Base-by-base conservation (phyloP, 345 rosid species). In the Bretschneidera sinensis region DNA sequence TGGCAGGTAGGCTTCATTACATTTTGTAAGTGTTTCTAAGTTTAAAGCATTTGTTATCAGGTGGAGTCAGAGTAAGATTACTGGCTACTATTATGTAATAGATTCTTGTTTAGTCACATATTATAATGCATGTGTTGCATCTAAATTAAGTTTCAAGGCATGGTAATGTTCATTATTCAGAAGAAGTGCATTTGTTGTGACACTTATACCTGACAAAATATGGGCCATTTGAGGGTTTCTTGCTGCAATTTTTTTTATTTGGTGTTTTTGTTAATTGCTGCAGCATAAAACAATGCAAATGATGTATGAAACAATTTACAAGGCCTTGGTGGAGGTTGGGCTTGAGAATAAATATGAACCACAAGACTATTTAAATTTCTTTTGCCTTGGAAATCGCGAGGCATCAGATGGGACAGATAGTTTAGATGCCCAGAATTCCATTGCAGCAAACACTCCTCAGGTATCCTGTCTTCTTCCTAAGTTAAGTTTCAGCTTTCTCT, bases 231-330 rank as follows among this genome's bases (percentile, higher is more conserved):
- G 35, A 31, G 35, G 35, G 35, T 31, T 31, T 31, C 35, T 9
- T 31, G 35, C 35, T 31, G 35, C 35, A n/a, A n/a, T n/a, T n/a
- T n/a, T n/a, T n/a, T 20, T 53, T 20, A 59, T 9, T 3, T 1
- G 0, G 24, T 35, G 9, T 69, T 21, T 24, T 66, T 43, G 52
- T 19, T 71, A 24, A 43, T 63, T 56, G 49, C 64, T 79, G 73
- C 84, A 92, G 95, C 81, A 82, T 16, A 87, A 87, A 76, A 92
- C 98, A 65, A 87, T 92, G 95, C 84, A 87, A 76, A 89, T 92
- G 98, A 92, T 92, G 97, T 92, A 92, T 62, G 80, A 81, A 43
- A 85, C 80, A 48, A 78, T 92, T 55, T 67, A 85, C 85, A 74
- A 87, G 72, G 94, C 96, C 50, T 79, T 92, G 63, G 84, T 79